A percentile compares a stretch with the other conserved stretches of the same genome.
These are phyloP conservation scores for Clarireedia homoeocarpa DNA, from an alignment of 2,329 filamentous ascomycete species.

Conservation along the genomic window DNA sequence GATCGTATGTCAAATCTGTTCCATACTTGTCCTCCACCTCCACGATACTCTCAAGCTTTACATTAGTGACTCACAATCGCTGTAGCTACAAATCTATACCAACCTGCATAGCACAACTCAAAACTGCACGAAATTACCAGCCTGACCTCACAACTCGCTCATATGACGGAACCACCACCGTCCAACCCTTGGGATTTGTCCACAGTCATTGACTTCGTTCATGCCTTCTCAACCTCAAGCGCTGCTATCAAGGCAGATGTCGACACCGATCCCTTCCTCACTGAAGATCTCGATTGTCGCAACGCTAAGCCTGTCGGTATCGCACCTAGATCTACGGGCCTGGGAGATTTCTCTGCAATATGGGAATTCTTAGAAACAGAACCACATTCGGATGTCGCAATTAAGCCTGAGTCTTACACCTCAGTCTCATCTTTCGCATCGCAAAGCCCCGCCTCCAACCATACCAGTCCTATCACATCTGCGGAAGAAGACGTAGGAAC, in stretches of 20 bases:
- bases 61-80: background rate
- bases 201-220: constrained; percentile 8
- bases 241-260: background rate
- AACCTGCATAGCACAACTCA: background rate
- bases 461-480: background rate
- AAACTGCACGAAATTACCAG: background rate
- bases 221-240: background rate
- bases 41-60: no score
- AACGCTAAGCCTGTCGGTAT: background rate
- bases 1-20: background rate
- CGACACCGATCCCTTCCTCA: background rate
- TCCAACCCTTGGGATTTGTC: constrained; percentile 9
- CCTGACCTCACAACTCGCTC: background rate
- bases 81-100: background rate
- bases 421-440: constrained; percentile 1
- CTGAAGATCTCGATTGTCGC: background rate
- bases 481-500: background rate
- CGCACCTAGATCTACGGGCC: background rate
- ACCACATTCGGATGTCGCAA: background rate
- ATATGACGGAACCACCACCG: background rate
- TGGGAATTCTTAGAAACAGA: background rate
- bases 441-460: background rate
- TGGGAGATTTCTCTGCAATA: constrained; percentile 4
- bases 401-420: background rate
- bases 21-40: no score